phyloP scores from a whole-genome alignment of 139 green algal species.

The Yamagishiella unicocca region DNA sequence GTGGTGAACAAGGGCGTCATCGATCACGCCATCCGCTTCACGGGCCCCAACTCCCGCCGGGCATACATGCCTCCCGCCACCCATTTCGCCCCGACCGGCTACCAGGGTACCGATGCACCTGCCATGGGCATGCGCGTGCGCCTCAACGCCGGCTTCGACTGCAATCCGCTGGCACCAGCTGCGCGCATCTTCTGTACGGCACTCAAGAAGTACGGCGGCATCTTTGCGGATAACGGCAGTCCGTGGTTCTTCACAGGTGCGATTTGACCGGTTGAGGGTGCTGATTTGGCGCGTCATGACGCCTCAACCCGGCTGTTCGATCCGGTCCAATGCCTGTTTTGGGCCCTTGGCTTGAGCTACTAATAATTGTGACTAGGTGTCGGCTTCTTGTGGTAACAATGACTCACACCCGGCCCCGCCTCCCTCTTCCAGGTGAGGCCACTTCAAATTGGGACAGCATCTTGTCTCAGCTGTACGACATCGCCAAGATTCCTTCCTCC shows the following conservation, averaged over 20 bases:
- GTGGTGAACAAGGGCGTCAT: conserved; percentile 41
- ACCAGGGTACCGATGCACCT: conserved; percentile 33
- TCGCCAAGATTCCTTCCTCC: conserved; percentile 16
- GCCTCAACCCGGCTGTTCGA: no score
- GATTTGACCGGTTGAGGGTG: not conserved
- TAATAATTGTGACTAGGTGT: no score
- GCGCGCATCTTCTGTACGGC: conserved; percentile 49
- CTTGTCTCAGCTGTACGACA: conserved; percentile 28
- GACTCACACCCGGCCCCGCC: no score
- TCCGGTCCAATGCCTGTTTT: no score
- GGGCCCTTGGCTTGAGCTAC: no score
- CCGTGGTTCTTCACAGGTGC: conserved; percentile 50
- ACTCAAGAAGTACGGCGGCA: conserved; percentile 56
- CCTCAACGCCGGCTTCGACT: conserved; percentile 47
- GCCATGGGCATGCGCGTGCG: conserved; percentile 56
- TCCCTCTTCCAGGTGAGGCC: not conserved
- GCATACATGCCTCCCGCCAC: conserved; percentile 48
- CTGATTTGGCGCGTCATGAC: not conserved
- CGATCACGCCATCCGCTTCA: conserved; percentile 60
- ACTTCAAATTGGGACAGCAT: conserved; percentile 12
- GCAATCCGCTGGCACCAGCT: conserved; percentile 2
- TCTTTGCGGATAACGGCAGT: conserved; percentile 59
- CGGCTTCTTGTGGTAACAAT: no score
- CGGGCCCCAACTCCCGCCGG: conserved; percentile 22
- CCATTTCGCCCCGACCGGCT: conserved; percentile 40